These are phyloP conservation scores for Trichoderma erinaceum DNA, from an alignment of 495 filamentous ascomycete genomes.

Conservation along the genomic window DNA sequence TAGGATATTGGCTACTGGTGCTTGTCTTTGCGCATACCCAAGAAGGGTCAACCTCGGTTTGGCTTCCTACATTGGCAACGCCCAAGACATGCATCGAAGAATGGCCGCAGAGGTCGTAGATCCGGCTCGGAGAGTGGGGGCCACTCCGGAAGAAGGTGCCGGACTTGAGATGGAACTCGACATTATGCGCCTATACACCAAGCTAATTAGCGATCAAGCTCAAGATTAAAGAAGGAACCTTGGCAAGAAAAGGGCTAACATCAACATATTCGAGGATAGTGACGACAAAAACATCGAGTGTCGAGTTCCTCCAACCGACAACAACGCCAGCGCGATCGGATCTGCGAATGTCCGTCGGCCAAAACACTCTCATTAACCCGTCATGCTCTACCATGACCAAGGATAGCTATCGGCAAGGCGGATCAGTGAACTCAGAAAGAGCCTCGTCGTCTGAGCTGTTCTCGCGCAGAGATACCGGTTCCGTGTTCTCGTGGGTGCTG, in stretches of 20 bases:
- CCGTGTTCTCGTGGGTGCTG: conserved; percentile 81
- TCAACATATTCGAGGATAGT: conserved; percentile 87
- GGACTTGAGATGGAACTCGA: conserved; percentile 80
- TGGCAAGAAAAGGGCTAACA: conserved; percentile 41
- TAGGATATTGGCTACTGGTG: conserved; percentile 53
- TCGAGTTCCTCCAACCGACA: conserved; percentile 93
- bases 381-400: conserved; percentile 81
- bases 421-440: conserved; percentile 64
- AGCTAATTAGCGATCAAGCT: conserved; percentile 14
- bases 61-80: conserved; percentile 55
- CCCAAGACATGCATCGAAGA: conserved; percentile 82
- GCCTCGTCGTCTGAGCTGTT: conserved; percentile 88
- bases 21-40: conserved; percentile 65
- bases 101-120: conserved; percentile 78
- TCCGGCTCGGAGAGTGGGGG: conserved; percentile 70
- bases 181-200: conserved; percentile 49
- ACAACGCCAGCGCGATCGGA: conserved; percentile 72
- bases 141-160: conserved; percentile 79
- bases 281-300: conserved; percentile 82
- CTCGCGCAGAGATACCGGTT: conserved; percentile 85
- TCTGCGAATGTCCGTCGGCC: conserved; percentile 80
- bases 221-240: not conserved
- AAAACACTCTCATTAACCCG: conserved; percentile 96
- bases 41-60: conserved; percentile 54
- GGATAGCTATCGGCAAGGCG: conserved; percentile 17